Evolutionary conservation across 2,329 filamentous ascomycete genomes (phyloP), one percentile per base, ranked within the genome.

Genomic region (Cercospora zeina): DNA sequence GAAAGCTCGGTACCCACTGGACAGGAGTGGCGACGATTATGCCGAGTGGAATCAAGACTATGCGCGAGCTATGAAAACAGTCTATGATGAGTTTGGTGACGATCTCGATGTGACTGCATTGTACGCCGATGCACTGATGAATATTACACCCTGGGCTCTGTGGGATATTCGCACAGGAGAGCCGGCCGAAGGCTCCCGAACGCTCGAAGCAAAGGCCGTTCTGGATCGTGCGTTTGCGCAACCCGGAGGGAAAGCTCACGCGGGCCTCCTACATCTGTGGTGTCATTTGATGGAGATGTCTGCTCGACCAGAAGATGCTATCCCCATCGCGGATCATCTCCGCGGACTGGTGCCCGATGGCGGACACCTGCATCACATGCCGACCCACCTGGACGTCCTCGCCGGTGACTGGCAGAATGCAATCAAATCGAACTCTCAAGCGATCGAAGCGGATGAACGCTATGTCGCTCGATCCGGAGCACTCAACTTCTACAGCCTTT

Each of bases 221-320:
- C 78, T 90, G 1, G 87, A 90, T 33, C 75, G 72, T 3, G 86
- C 85, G 0, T 75, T 93, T 16, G 70, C 74, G 1, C 77, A 80
- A 2, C 73, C 79, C 1, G 79, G 78, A 14, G 83, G 79, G 0
- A 72, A 78, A 3, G 68, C 77, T 6, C 90, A 95, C 69, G 87
- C 89, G 0, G 89, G 89, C 0, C 74, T 92, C 0, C 78, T 91
- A 5, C 89, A 93, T 72, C 76, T 91, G 33, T 92, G 92, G 73
- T 89, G 91, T 39, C 89, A 91, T 68, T 81, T 90, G 3, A 89
- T 90, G 80, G 89, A 92, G 71, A 91, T 91, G 89, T 91, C 88
- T 0, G 77, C 79, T 0, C 81, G 78, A 0, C 89, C 89, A 0
- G 89, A 90, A 71, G 72, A 76, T 1, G 89, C 86, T 1, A 73